A percentile compares a stretch with the other conserved stretches of the same genome.
Conservation (phyloP, 768 basidiomycete genomes). For the Lactarius deliciosus region DNA sequence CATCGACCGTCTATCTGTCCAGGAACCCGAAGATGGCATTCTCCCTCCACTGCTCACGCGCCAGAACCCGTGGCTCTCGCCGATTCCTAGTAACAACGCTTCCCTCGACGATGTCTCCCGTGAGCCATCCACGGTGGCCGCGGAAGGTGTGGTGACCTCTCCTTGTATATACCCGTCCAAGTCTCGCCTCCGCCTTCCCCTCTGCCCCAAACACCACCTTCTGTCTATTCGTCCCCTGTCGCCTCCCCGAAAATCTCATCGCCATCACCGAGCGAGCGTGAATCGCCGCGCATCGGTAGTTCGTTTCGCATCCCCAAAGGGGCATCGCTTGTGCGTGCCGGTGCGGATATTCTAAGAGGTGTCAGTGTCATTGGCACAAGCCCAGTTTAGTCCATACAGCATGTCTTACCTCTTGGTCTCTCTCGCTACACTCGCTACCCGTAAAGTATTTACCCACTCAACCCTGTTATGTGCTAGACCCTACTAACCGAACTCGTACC, state of each 20-base stretch:
- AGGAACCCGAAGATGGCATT: conserved; percentile 8
- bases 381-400: conserved; percentile 7
- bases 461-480: background rate
- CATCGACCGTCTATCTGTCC: conserved; percentile 8
- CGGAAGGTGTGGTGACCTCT: background rate
- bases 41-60: conserved; percentile 22
- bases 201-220: conserved; percentile 22
- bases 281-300: conserved; percentile 6
- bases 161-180: background rate
- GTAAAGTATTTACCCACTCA: background rate
- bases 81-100: conserved; percentile 27
- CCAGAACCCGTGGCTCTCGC: conserved; percentile 17
- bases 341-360: conserved; percentile 35
- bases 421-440: background rate
- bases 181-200: conserved; percentile 23
- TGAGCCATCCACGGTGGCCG: background rate
- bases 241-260: conserved; percentile 22
- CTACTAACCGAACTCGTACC: background rate
- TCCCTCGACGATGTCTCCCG: conserved; percentile 22
- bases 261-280: background rate
- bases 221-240: conserved; percentile 11
- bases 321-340: conserved; percentile 33
- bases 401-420: background rate
- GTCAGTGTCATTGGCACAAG: conserved; percentile 30
- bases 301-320: conserved; percentile 28